Conservation (phyloP, 805 yeast species). For the Scheffersomyces amazonensis region DNA sequence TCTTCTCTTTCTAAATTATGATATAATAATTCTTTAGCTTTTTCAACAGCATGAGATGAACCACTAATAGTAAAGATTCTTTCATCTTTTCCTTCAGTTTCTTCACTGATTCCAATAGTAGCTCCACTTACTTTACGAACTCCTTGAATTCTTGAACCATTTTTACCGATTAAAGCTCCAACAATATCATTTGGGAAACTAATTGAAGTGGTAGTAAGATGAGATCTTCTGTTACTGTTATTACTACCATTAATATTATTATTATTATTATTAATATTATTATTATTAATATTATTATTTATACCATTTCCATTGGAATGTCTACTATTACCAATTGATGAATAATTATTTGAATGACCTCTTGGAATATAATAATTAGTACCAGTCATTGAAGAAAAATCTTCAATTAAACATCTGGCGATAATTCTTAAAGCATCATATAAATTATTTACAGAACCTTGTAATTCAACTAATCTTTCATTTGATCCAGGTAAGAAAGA, state of each 20-base stretch:
- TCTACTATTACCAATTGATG: not conserved
- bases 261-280: not conserved
- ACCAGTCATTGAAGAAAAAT: conserved; percentile 63
- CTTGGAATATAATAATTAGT: conserved; percentile 62
- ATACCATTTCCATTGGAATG: conserved; percentile 2
- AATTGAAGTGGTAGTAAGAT: conserved; percentile 34
- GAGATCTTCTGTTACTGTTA: conserved; percentile 2
- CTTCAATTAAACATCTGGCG: conserved; percentile 72
- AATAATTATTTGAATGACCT: conserved; percentile 18
- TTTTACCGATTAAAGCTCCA: conserved; percentile 86
- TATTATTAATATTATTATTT: not conserved
- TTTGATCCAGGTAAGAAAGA: conserved; percentile 77
- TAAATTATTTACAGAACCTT: conserved; percentile 69
- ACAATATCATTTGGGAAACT: conserved; percentile 78
- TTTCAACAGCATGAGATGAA: conserved; percentile 49
- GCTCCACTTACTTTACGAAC: conserved; percentile 79
- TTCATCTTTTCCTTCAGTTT: conserved; percentile 59
- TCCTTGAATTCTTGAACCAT: conserved; percentile 83
- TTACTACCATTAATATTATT: not conserved
- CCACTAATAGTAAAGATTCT: conserved; percentile 75
- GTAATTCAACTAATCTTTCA: conserved; percentile 84
- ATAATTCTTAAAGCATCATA: conserved; percentile 55
- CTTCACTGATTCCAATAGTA: conserved; percentile 70
- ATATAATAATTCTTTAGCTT: conserved; percentile 55
- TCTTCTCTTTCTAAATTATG: conserved; percentile 59